Evolutionary conservation across 140 eudicot species (phyloP).

Genomic region (Bidens hawaiensis): DNA sequence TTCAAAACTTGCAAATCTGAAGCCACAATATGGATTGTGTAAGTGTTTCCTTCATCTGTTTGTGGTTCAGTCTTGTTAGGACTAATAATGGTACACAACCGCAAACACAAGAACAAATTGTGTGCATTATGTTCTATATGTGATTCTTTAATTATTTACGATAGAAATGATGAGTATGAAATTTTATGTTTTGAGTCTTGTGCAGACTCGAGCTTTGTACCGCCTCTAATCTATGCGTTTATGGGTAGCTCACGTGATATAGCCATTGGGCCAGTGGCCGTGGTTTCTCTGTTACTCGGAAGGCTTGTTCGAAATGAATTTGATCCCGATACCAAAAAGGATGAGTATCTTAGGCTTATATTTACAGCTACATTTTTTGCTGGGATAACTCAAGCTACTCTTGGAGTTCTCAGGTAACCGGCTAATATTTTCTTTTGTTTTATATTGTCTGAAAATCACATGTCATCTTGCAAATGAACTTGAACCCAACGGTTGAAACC

Average conservation of each 20-base stretch:
- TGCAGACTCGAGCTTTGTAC: constrained; percentile 83
- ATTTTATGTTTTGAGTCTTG: neutral
- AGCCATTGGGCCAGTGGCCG: constrained; percentile 85
- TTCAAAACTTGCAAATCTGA: constrained; percentile 64
- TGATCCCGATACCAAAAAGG: constrained; percentile 35
- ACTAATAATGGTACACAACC: neutral
- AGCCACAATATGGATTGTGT: constrained; percentile 77
- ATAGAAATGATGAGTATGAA: too few relatives aligned
- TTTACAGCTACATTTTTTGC: constrained; percentile 89
- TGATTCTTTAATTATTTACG: neutral
- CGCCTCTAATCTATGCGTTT: constrained; percentile 75
- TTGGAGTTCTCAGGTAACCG: constrained; percentile 69
- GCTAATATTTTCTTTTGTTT: neutral
- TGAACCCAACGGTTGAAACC: too few relatives aligned
- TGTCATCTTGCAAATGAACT: too few relatives aligned
- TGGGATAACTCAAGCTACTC: constrained; percentile 72
- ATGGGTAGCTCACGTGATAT: constrained; percentile 91
- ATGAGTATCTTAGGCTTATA: constrained; percentile 54
- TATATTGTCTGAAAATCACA: neutral
- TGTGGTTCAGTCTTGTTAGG: neutral
- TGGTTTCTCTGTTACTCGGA: constrained; percentile 65
- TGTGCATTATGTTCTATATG: neutral
- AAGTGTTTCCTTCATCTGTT: constrained; percentile 30
- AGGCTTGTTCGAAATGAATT: constrained; percentile 48
- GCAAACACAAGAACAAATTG: neutral